Evolutionary conservation across 208 protist genomes (phyloP).

Genomic region (Spongospora subterranea): DNA sequence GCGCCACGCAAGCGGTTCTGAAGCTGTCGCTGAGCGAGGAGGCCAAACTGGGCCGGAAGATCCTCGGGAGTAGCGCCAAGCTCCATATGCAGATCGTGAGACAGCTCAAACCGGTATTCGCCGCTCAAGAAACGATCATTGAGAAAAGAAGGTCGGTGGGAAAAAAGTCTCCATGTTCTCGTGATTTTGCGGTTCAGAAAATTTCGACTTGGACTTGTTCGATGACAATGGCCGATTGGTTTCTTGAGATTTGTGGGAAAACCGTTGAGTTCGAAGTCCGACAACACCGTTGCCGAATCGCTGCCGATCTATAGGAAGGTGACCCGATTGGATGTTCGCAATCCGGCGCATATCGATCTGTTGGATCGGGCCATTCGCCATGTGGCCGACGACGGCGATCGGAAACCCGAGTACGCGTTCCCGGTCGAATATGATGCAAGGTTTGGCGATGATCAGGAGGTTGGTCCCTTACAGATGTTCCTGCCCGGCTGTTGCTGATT

Average conservation of each 20-base stretch:
- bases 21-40: constrained; percentile 54
- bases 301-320: too few relatives aligned
- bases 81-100: constrained; percentile 32
- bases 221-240: too few relatives aligned
- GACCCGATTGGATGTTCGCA: not conserved
- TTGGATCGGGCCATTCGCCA: not conserved
- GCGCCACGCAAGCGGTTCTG: constrained; percentile 15
- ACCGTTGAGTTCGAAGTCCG: too few relatives aligned
- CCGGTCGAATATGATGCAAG: not conserved
- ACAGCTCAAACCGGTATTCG: constrained; percentile 37
- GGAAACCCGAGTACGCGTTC: not conserved
- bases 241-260: too few relatives aligned
- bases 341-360: not conserved
- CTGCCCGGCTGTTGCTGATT: not conserved
- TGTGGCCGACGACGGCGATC: not conserved
- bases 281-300: too few relatives aligned
- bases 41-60: constrained; percentile 46
- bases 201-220: too few relatives aligned
- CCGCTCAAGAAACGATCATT: constrained; percentile 26
- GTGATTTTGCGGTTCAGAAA: too few relatives aligned
- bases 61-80: constrained; percentile 35
- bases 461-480: too few relatives aligned
- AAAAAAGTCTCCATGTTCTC: too few relatives aligned
- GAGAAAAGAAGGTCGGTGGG: constrained; percentile 10
- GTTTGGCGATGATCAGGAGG: not conserved